phyloP scores from a whole-genome alignment of 495 filamentous ascomycete genomes.

The Neurospora sp. region DNA sequence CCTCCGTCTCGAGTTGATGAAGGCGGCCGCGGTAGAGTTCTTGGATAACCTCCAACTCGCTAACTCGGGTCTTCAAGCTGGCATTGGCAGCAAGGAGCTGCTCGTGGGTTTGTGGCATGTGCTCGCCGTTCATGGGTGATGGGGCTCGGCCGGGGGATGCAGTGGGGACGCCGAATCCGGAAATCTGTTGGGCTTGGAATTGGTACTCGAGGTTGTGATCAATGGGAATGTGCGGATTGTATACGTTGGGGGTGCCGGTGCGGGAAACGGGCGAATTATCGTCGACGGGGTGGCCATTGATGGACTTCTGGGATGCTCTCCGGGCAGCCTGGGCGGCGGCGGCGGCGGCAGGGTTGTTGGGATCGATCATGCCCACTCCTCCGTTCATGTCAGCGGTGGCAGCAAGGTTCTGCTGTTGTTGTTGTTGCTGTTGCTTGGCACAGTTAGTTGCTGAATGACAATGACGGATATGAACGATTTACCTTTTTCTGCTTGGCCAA shows the following conservation, averaged over 20 bases:
- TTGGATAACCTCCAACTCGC: slow-evolving; percentile 92
- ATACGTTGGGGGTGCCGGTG: slow-evolving; percentile 68
- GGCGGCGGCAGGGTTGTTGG: slow-evolving; percentile 21
- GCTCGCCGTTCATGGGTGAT: slow-evolving; percentile 62
- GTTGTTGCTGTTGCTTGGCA: slow-evolving; percentile 5
- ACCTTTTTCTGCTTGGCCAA: slow-evolving; percentile 87
- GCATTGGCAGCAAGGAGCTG: slow-evolving; percentile 67
- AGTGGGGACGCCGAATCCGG: slow-evolving; percentile 43
- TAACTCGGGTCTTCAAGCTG: slow-evolving; percentile 78
- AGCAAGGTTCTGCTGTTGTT: slow-evolving; percentile 36
- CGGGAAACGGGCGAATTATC: slow-evolving; percentile 82
- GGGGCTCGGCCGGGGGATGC: slow-evolving; percentile 56
- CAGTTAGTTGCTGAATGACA: neutral
- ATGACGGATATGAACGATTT: neutral
- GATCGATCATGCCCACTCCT: slow-evolving; percentile 32
- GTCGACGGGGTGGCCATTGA: slow-evolving; percentile 64
- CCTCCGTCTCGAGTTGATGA: slow-evolving; percentile 72
- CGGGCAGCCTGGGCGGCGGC: slow-evolving; percentile 34
- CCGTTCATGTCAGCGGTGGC: slow-evolving; percentile 48
- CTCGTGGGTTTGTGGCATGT: slow-evolving; percentile 70
- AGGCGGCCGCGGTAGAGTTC: slow-evolving; percentile 86
- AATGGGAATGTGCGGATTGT: slow-evolving; percentile 46
- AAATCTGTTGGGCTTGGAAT: slow-evolving; percentile 40
- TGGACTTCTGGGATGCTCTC: slow-evolving; percentile 60
- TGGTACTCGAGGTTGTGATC: slow-evolving; percentile 63